phyloP scores from a whole-genome alignment of 495 filamentous ascomycete species.

The Trypethelium eluteriae region DNA sequence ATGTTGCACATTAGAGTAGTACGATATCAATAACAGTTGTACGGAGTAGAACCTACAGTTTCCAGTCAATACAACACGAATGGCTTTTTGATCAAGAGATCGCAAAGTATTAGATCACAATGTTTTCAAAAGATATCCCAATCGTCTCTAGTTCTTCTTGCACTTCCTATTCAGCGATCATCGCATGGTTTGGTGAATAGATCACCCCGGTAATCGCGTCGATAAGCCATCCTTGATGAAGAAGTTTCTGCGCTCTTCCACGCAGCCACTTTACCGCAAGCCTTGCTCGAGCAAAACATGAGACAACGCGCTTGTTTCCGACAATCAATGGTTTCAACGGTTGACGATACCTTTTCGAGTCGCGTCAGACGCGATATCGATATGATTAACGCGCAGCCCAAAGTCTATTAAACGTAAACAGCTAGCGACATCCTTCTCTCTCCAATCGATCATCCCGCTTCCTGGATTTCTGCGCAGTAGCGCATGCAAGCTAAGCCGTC shows the following conservation, averaged over 20 bases:
- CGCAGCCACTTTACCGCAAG: neutral
- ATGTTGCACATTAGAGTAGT: too few species aligned
- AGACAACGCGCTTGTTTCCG: constrained; percentile 10
- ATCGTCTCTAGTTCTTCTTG: too few species aligned
- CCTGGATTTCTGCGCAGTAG: neutral
- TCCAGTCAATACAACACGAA: too few species aligned
- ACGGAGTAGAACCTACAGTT: too few species aligned
- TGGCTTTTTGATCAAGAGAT: too few species aligned
- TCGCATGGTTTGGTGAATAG: neutral
- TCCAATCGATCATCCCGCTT: constrained; percentile 5
- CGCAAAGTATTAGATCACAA: too few species aligned
- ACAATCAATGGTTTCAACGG: neutral
- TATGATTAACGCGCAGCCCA: neutral
- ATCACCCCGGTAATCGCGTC: neutral
- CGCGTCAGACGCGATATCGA: constrained; percentile 5
- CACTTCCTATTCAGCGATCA: neutral
- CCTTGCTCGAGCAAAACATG: neutral
- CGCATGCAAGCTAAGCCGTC: neutral
- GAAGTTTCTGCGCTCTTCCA: neutral
- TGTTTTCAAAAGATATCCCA: too few species aligned
- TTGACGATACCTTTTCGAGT: constrained; percentile 2
- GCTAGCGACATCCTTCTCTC: neutral
- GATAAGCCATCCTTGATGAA: neutral
- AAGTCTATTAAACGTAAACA: constrained; percentile 1
- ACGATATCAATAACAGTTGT: too few species aligned